These are phyloP conservation scores for Camptophora hylomeconis DNA, from an alignment of 2,329 filamentous ascomycete genomes.

Conservation along the genomic window DNA sequence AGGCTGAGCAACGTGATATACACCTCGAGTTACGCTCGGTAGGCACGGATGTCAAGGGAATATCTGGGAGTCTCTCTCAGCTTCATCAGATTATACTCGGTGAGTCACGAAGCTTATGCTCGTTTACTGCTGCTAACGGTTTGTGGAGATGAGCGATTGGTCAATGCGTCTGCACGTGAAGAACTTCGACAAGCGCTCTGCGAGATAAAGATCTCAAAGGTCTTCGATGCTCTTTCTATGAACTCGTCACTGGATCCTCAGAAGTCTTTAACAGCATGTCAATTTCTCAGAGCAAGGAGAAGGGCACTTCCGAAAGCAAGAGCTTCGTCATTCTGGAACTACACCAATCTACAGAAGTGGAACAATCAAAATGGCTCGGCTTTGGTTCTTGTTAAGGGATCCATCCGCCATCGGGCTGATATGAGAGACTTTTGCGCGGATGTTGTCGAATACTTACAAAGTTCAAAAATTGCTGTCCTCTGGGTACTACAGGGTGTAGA, in stretches of 20 bases:
- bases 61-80: too few relatives aligned
- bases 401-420: not conserved
- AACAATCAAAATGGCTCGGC: not conserved
- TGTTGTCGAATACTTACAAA: slow-evolving; percentile 1
- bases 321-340: not conserved
- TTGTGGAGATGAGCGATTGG: too few relatives aligned
- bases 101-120: too few relatives aligned
- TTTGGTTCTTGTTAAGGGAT: not conserved
- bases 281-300: too few relatives aligned
- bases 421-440: slow-evolving; percentile 1
- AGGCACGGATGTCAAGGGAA: too few relatives aligned
- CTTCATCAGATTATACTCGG: too few relatives aligned
- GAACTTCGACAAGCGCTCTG: too few relatives aligned
- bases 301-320: not conserved
- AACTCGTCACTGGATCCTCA: not conserved
- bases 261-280: not conserved
- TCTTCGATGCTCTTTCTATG: not conserved
- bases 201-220: not conserved
- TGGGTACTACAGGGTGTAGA: too few relatives aligned
- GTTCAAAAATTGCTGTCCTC: not conserved
- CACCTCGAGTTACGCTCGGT: slow-evolving; percentile 7
- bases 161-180: too few relatives aligned
- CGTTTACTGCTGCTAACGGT: too few relatives aligned
- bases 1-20: slow-evolving; percentile 13
- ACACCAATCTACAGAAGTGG: not conserved